Percentiles rank a stretch among this genome's conserved stretches.
Evolutionary conservation across 176 grass and related monocot genomes (phyloP).

Genomic region (Carex cristatella): DNA sequence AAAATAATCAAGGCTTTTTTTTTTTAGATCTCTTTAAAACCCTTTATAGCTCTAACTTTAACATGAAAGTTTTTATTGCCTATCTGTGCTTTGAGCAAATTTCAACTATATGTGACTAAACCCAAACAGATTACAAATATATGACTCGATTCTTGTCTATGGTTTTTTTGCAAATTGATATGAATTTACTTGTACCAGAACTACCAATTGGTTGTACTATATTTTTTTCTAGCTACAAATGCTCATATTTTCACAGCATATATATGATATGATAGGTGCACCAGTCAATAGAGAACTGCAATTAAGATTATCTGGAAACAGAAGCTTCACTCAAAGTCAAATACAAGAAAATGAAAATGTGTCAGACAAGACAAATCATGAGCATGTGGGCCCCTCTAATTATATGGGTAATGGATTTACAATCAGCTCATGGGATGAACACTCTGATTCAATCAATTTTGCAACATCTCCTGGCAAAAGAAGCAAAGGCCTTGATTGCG

Average conservation of each 20-base stretch:
- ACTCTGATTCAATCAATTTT: conserved; percentile 86
- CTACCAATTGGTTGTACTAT: too few species aligned
- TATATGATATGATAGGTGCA: conserved; percentile 2
- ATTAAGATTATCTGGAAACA: conserved; percentile 6
- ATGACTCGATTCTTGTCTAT: background rate
- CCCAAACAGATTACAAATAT: background rate
- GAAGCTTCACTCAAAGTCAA: background rate
- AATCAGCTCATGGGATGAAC: conserved; percentile 79
- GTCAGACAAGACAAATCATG: background rate
- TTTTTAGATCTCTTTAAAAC: background rate
- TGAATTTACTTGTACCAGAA: background rate
- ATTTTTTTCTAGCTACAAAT: background rate
- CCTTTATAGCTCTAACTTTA: background rate
- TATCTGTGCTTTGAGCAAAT: background rate
- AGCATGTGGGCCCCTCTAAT: conserved; percentile 10
- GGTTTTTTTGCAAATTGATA: background rate
- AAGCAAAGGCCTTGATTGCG: conserved; percentile 32
- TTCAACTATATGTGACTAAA: background rate
- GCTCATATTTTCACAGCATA: background rate
- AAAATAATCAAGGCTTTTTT: background rate
- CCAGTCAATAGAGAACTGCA: background rate
- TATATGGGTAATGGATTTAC: conserved; percentile 40
- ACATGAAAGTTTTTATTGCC: background rate
- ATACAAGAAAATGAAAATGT: background rate
- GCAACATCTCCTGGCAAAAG: conserved; percentile 51